Conservation (phyloP, 352 stramenopile species). For the Globisporangium viniferum region DNA sequence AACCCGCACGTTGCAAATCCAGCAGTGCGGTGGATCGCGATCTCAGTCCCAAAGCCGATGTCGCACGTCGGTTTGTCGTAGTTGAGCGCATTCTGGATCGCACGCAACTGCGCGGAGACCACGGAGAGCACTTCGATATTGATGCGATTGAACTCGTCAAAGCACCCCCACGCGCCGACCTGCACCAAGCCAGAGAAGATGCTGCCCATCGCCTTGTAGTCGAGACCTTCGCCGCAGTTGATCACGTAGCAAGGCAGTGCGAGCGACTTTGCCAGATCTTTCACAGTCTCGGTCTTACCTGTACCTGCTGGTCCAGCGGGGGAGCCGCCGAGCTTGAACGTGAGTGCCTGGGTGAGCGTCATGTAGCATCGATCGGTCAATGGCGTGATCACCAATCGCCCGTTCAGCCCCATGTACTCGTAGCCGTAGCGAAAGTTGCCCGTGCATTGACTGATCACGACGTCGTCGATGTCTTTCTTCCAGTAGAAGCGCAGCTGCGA, state of each 20-base stretch:
- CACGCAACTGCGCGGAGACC: conserved; percentile 84
- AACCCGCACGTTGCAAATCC: conserved; percentile 93
- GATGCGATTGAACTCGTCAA: conserved; percentile 89
- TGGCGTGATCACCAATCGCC: conserved; percentile 90
- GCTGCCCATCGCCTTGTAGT: conserved; percentile 91
- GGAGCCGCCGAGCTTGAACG: conserved; percentile 90
- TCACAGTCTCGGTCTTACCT: conserved; percentile 93
- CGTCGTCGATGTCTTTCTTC: conserved; percentile 88
- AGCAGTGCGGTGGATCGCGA: conserved; percentile 88
- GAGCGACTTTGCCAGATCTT: conserved; percentile 91
- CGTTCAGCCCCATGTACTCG: conserved; percentile 93
- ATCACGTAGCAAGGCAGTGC: conserved; percentile 92
- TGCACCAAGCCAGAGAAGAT: conserved; percentile 90
- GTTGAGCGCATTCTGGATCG: conserved; percentile 93
- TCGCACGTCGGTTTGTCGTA: conserved; percentile 90
- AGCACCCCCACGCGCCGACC: conserved; percentile 84
- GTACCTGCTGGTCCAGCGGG: conserved; percentile 89
- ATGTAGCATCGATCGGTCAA: conserved; percentile 94
- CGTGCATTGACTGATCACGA: conserved; percentile 90
- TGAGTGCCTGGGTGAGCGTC: conserved; percentile 91
- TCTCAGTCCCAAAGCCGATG: conserved; percentile 90
- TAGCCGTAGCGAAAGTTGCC: conserved; percentile 92
- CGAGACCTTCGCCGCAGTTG: conserved; percentile 89
- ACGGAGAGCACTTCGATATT: conserved; percentile 87
- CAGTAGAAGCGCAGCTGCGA: conserved; percentile 90